Percentiles rank a stretch among this genome's conserved stretches.
phyloP scores from a whole-genome alignment of 2,329 filamentous ascomycete genomes.

The Colletotrichum sp. region DNA sequence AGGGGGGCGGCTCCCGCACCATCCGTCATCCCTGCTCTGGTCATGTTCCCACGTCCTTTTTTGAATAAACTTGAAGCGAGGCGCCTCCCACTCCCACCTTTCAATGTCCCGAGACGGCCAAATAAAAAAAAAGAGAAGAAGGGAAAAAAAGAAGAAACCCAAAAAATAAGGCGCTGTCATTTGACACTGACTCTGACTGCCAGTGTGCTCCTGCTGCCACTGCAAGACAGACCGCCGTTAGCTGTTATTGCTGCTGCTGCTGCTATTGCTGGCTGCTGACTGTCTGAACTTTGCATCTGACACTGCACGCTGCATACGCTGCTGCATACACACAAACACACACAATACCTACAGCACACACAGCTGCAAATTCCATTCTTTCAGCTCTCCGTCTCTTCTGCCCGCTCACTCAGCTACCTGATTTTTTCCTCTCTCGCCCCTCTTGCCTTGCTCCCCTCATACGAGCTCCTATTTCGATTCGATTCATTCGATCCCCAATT shows the following conservation, averaged over 20 bases:
- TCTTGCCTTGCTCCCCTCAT: not conserved
- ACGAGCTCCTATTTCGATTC: not conserved
- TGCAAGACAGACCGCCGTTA: not conserved
- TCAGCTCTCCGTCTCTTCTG: not conserved
- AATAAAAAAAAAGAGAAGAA: not conserved
- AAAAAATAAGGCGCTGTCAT: not conserved
- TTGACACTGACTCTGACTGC: not conserved
- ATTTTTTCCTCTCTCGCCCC: not conserved
- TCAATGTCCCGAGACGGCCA: not conserved
- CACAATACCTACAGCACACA: not conserved
- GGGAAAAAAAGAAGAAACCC: not conserved
- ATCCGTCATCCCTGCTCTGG: not conserved
- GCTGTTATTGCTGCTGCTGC: not conserved
- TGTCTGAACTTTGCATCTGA: not conserved
- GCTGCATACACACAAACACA: not conserved
- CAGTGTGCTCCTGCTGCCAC: not conserved
- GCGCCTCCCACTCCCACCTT: not conserved
- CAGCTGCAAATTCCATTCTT: not conserved
- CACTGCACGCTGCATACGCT: not conserved
- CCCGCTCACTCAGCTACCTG: not conserved
- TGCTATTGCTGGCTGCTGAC: not conserved
- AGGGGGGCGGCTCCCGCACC: not conserved
- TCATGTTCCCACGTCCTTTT: conserved; percentile 4
- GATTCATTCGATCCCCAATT: not conserved
- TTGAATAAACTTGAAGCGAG: conserved; percentile 17